phyloP scores from a whole-genome alignment of 176 grass and related monocot genomes.

The Carex myosuroides region DNA sequence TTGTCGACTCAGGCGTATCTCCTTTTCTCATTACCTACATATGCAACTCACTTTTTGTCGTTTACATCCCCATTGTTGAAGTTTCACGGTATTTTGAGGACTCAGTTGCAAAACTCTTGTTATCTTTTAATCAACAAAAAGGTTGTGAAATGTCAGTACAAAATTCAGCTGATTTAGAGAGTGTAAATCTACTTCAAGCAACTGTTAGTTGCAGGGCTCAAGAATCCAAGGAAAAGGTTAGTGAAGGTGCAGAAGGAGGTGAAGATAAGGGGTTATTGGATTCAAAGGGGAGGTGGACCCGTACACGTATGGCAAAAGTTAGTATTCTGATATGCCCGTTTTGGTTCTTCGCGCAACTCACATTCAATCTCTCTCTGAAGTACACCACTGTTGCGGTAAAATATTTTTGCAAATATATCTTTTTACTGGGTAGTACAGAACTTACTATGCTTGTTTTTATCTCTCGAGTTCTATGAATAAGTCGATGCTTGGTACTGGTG shows the following conservation, averaged over 20 bases:
- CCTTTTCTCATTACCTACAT: slow-evolving; percentile 95
- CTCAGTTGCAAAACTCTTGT: slow-evolving; percentile 43
- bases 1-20: slow-evolving; percentile 86
- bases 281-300: slow-evolving; percentile 87
- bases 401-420: neutral
- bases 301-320: slow-evolving; percentile 65
- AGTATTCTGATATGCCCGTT: slow-evolving; percentile 89
- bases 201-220: slow-evolving; percentile 19
- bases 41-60: slow-evolving; percentile 85
- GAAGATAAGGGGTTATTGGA: slow-evolving; percentile 32
- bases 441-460: neutral
- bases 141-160: slow-evolving; percentile 14
- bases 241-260: neutral
- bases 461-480: no score
- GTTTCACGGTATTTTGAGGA: slow-evolving; percentile 78
- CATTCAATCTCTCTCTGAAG: slow-evolving; percentile 93
- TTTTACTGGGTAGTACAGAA: neutral
- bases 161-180: slow-evolving; percentile 51
- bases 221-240: neutral
- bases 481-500: neutral
- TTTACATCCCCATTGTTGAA: slow-evolving; percentile 92
- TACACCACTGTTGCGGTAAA: slow-evolving; percentile 96
- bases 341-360: slow-evolving; percentile 92
- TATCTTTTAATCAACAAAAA: slow-evolving; percentile 48
- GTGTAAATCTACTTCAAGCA: slow-evolving; percentile 75